These are phyloP conservation scores for Hymenoscyphus linearis DNA, from an alignment of 2,329 filamentous ascomycete genomes.

Conservation along the genomic window DNA sequence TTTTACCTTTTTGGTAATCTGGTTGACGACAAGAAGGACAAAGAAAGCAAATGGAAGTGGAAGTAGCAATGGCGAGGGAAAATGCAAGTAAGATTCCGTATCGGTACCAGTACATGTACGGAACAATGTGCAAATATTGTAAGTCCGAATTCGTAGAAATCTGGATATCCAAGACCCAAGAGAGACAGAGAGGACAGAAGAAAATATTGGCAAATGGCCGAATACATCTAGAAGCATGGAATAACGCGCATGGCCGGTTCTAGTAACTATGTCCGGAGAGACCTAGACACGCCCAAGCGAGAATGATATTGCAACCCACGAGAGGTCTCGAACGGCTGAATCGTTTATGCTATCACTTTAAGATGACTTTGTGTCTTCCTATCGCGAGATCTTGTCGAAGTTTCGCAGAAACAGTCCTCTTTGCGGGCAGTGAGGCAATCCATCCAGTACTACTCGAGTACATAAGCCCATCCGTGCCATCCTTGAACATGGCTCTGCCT, in stretches of 20 bases:
- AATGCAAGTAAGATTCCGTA: background rate
- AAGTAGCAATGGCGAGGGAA: background rate
- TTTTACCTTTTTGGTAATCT: background rate
- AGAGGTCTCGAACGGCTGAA: no score
- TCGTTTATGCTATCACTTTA: no score
- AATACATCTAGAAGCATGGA: background rate
- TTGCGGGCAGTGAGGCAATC: background rate
- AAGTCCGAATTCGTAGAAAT: background rate
- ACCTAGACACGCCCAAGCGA: no score
- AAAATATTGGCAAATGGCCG: background rate
- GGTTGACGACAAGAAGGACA: background rate
- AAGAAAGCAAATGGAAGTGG: background rate
- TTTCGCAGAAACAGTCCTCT: background rate
- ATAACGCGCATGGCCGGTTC: background rate
- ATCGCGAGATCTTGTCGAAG: background rate
- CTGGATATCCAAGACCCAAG: background rate
- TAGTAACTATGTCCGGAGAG: background rate
- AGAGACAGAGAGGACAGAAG: background rate
- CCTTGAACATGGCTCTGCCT: background rate
- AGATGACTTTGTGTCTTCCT: no score
- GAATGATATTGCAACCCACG: no score
- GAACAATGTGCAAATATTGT: background rate
- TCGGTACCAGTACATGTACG: background rate
- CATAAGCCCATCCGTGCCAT: background rate
- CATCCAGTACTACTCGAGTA: no score